Conservation (phyloP, 2,329 filamentous ascomycete species). For the Talaromyces sp. region DNA sequence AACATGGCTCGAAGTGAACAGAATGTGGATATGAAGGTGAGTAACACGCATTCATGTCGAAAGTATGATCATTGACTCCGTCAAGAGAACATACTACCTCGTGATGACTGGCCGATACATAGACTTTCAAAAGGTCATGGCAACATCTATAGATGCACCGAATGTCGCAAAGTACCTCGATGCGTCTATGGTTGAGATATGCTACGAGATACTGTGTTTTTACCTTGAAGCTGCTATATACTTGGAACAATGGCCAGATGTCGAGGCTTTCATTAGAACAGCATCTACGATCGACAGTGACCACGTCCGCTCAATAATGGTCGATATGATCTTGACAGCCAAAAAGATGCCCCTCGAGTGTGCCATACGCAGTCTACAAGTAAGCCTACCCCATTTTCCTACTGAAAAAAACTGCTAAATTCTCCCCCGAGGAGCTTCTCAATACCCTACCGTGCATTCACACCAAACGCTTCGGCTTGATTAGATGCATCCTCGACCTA, state of each 20-base stretch:
- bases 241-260: neutral
- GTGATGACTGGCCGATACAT: neutral
- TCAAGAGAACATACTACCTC: constrained; percentile 7
- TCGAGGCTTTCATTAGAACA: neutral
- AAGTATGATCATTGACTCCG: neutral
- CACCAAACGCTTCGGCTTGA: constrained; percentile 40
- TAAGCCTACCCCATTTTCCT: neutral
- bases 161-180: neutral
- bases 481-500: constrained; percentile 52
- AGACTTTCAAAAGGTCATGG: neutral
- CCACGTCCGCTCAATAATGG: neutral
- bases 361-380: neutral
- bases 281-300: neutral
- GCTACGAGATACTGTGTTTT: constrained; percentile 5
- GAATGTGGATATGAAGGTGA: constrained; percentile 38
- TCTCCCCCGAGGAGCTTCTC: neutral
- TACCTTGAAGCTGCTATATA: constrained; percentile 10
- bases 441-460: too few species aligned
- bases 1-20: constrained; percentile 49
- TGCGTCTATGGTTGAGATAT: neutral
- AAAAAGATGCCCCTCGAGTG: neutral
- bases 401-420: neutral
- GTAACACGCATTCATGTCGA: neutral
- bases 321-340: constrained; percentile 7
- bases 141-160: neutral